Evolutionary conservation across 768 basidiomycete species (phyloP), one percentile per base, ranked within the genome.

Genomic region (Leucosporidium creatinivorum): DNA sequence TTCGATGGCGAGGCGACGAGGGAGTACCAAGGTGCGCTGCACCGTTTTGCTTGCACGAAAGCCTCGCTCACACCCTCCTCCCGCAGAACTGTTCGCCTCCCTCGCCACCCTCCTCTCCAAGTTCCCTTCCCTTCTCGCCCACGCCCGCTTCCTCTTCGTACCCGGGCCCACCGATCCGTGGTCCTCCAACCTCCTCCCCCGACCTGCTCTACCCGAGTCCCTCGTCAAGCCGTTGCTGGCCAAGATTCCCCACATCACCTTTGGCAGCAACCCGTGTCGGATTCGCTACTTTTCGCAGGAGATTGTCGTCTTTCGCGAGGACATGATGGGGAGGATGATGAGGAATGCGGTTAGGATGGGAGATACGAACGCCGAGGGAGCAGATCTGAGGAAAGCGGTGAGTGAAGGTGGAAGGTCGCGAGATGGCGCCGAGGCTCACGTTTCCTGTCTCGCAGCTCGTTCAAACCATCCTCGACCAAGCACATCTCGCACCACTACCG

Each of bases 211-310:
- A 33, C 84, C 97, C 6, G 84, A 88, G 1, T 83, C 85, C 2
- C 86, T 98, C 73, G 83, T 85, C 0, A 79, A 85, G 21, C 85
- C 87, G 48, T 79, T 99, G 47, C 85, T 82, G 73, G 79, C 83
- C 1, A 86, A 86, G 72, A 78, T 98, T 31, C 89, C 92, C 0
- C 88, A 89, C 75, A 83, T 86, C 1, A 85, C 89, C 73, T 88
- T 98, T 75, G 87, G 85, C 12, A 88, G 86, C 48, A 96, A 97
- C 77, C 96, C 96, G 2, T 94, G 92, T 79, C 85, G 96, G 25
- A 85, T 98, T 74, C 89, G 90, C 74, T 97, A 96, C 76, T 93
- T 93, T 76, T 85, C 89, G 33, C 93, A 97, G 77, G 96, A 99
- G 79, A 86, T 99, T 62, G 93, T 97, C 54, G 80, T 99, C 30